Conservation (phyloP, 2,329 filamentous ascomycete genomes). For the Aspergillus ochraceoroseus region DNA sequence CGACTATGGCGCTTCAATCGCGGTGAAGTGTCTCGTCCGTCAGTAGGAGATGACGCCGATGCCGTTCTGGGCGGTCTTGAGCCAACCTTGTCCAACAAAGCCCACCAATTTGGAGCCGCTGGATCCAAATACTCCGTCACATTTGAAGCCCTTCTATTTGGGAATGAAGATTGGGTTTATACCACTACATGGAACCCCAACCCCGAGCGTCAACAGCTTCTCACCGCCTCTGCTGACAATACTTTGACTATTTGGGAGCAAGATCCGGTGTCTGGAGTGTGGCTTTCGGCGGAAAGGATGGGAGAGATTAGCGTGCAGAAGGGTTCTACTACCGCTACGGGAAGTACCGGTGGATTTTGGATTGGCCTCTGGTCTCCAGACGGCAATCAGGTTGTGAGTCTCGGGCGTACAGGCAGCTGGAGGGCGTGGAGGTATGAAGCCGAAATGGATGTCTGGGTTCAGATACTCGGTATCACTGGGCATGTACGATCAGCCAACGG, state of each 20-base stretch:
- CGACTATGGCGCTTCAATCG: conserved; percentile 82
- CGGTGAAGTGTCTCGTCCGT: conserved; percentile 57
- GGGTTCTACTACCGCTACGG: conserved; percentile 91
- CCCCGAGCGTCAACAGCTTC: conserved; percentile 59
- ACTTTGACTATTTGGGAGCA: conserved; percentile 90
- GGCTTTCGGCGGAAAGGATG: conserved; percentile 78
- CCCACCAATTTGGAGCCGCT: conserved; percentile 64
- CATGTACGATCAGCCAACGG: conserved; percentile 78
- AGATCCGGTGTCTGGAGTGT: conserved; percentile 77
- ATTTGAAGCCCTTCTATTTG: conserved; percentile 88
- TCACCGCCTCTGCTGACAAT: conserved; percentile 92
- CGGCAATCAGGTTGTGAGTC: conserved; percentile 68
- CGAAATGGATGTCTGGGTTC: conserved; percentile 65
- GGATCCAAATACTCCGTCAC: conserved; percentile 69
- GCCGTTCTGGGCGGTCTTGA: conserved; percentile 45
- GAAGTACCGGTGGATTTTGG: conserved; percentile 95
- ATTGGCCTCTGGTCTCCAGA: conserved; percentile 85
- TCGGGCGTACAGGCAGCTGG: conserved; percentile 92
- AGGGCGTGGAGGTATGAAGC: conserved; percentile 68
- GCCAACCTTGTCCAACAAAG: conserved; percentile 81
- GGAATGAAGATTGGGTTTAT: conserved; percentile 98
- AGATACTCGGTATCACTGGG: conserved; percentile 71
- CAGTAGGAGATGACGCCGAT: conserved; percentile 31
- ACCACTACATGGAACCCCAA: conserved; percentile 68
- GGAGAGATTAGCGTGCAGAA: conserved; percentile 94